Conservation (phyloP, 2,329 filamentous ascomycete species). For the Monilinia fructicola region DNA sequence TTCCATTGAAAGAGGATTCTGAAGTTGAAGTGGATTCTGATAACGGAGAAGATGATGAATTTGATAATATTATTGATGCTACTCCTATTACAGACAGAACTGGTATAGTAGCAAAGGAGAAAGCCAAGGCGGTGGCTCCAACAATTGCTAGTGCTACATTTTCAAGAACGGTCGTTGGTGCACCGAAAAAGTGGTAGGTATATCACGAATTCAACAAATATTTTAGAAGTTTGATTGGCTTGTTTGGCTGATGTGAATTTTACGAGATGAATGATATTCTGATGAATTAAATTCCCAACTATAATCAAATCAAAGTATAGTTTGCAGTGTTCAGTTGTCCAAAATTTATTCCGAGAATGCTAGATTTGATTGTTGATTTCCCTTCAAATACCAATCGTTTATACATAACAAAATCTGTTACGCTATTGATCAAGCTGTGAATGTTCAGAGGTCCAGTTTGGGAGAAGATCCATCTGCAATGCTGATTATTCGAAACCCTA, state of each 20-base stretch:
- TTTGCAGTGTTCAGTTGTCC: too few species aligned
- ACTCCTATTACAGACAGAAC: constrained; percentile 85
- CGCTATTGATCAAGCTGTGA: too few species aligned
- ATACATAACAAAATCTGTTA: too few species aligned
- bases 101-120: constrained; percentile 59
- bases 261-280: background rate
- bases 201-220: background rate
- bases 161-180: constrained; percentile 41
- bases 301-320: too few species aligned
- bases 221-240: background rate
- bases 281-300: too few species aligned
- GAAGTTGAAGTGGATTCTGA: constrained; percentile 73
- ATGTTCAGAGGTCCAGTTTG: too few species aligned
- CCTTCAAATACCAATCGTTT: too few species aligned
- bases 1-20: constrained; percentile 57
- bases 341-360: too few species aligned
- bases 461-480: too few species aligned
- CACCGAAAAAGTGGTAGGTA: constrained; percentile 42
- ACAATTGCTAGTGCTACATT: constrained; percentile 40
- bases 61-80: constrained; percentile 90
- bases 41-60: constrained; percentile 68
- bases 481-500: too few species aligned
- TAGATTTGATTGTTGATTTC: too few species aligned
- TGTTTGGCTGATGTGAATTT: background rate
- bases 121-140: constrained; percentile 38